These are phyloP conservation scores for Marsdenia floribunda DNA, from an alignment of 257 asterid genomes.

Conservation along the genomic window DNA sequence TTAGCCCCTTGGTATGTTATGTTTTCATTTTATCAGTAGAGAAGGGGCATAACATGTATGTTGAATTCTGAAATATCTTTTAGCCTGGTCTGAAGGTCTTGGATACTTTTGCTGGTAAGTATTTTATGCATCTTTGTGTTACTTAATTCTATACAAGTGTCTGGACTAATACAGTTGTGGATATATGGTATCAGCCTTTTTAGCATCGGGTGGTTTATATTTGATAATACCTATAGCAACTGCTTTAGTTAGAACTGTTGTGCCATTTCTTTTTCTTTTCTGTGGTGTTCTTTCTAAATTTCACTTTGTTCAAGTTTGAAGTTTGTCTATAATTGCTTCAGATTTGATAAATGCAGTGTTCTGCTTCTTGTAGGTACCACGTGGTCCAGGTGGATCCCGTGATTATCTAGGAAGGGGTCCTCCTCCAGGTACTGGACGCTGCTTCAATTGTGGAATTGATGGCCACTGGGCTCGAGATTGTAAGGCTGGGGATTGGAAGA, in stretches of 20 bases:
- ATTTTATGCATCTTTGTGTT: neutral
- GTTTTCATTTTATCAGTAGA: neutral
- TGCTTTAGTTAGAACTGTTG: neutral
- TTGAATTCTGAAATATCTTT: neutral
- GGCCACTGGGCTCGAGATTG: slow-evolving; percentile 72
- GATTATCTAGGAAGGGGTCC: slow-evolving; percentile 53
- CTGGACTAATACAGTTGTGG: neutral
- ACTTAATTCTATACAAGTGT: neutral
- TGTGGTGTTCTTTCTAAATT: neutral
- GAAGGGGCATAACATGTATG: neutral
- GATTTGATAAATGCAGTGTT: neutral
- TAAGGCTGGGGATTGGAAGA: slow-evolving; percentile 69
- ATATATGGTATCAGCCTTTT: neutral
- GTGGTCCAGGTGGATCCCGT: slow-evolving; percentile 62
- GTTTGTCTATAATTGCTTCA: neutral
- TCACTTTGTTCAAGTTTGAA: neutral
- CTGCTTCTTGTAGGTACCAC: slow-evolving; percentile 39
- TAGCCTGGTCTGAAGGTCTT: neutral
- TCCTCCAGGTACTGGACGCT: slow-evolving; percentile 59
- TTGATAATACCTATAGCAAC: neutral
- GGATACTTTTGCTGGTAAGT: neutral
- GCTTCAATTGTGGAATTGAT: slow-evolving; percentile 62
- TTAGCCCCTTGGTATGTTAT: neutral
- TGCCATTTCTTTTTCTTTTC: neutral
- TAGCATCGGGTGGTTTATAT: neutral